Conservation (phyloP, 768 basidiomycete genomes). For the Pisolithus orientalis region DNA sequence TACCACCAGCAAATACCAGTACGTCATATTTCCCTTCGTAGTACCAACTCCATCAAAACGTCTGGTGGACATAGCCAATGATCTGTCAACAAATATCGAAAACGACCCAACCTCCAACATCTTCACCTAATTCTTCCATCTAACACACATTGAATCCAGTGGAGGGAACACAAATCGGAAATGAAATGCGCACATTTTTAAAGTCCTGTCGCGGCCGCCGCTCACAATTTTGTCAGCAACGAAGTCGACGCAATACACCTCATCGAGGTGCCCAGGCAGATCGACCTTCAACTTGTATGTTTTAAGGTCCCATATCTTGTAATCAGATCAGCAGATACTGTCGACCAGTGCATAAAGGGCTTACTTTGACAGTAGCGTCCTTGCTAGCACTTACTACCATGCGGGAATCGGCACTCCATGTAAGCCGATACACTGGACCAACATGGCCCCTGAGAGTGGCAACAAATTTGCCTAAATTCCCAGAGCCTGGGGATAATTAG, state of each 20-base stretch:
- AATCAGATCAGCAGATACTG: not conserved
- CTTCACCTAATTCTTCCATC: constrained; percentile 26
- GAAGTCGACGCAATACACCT: constrained; percentile 98
- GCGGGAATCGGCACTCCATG: constrained; percentile 93
- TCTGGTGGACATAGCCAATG: not conserved
- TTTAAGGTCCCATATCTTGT: constrained; percentile 91
- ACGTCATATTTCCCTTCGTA: not conserved
- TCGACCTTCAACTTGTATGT: constrained; percentile 94
- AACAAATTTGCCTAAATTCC: constrained; percentile 77
- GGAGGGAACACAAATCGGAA: not conserved
- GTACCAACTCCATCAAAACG: not conserved
- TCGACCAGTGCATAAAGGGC: constrained; percentile 10
- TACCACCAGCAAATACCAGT: not conserved
- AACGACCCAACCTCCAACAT: not conserved
- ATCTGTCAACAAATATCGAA: not conserved
- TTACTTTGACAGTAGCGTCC: constrained; percentile 90
- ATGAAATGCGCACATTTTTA: constrained; percentile 74
- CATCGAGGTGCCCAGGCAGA: constrained; percentile 93
- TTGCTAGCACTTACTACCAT: constrained; percentile 93
- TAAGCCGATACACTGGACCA: constrained; percentile 87
- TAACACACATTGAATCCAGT: not conserved
- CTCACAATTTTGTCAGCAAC: constrained; percentile 99
- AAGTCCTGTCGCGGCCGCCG: constrained; percentile 85
- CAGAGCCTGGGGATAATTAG: constrained; percentile 19
- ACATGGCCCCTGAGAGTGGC: constrained; percentile 90